Conservation (phyloP, 345 rosid species). For the Iberis pinnata region DNA sequence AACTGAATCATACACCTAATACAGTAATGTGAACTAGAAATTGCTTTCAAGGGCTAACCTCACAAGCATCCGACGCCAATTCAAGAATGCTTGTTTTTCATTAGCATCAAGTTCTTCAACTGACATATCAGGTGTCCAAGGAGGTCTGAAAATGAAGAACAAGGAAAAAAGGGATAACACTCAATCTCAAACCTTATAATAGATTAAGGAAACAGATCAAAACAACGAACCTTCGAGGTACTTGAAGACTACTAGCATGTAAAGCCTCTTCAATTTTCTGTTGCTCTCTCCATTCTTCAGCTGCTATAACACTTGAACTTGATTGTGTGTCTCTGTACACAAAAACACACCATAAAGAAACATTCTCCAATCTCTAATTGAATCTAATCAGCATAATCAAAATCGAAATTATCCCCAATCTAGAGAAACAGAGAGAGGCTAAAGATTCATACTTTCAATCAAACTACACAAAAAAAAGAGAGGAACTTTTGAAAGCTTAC, state of each 20-base stretch:
- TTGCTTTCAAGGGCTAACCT: constrained; percentile 38
- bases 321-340: constrained; percentile 51
- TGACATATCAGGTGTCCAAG: constrained; percentile 66
- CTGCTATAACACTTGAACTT: constrained; percentile 39
- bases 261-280: constrained; percentile 68
- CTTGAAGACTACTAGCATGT: constrained; percentile 58
- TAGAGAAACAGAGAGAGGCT: no score
- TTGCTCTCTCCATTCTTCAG: constrained; percentile 63
- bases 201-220: background rate
- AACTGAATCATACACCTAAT: constrained; percentile 8
- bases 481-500: constrained; percentile 25
- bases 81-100: constrained; percentile 60
- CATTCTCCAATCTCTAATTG: background rate
- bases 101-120: constrained; percentile 71
- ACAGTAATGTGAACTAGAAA: constrained; percentile 3
- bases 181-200: background rate
- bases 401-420: no score
- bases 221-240: constrained; percentile 50
- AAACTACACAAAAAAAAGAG: constrained; percentile 1
- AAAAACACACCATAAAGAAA: constrained; percentile 9
- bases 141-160: constrained; percentile 43
- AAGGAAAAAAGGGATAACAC: constrained; percentile 1
- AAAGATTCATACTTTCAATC: no score
- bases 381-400: no score
- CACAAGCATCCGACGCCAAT: constrained; percentile 81